A percentile compares a stretch with the other conserved stretches of the same genome.
These are phyloP conservation scores for Chytridium lagenaria DNA, from an alignment of 371 early-diverging fungal species.

Conservation along the genomic window DNA sequence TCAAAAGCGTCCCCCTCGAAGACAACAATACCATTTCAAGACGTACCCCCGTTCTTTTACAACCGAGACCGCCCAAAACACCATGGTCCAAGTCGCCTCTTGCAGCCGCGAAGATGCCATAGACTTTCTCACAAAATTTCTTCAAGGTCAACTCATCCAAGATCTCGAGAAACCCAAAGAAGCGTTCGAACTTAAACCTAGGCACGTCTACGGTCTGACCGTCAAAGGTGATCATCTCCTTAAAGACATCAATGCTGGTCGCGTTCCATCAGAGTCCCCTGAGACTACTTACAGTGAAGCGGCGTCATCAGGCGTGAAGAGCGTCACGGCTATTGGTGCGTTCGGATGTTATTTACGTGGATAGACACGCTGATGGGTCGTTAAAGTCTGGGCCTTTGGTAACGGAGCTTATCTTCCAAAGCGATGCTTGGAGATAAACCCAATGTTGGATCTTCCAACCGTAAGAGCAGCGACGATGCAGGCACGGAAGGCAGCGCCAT, in stretches of 20 bases:
- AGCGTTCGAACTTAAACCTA: slow-evolving; percentile 7
- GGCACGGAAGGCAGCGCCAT: too few relatives aligned
- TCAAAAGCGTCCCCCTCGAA: slow-evolving; percentile 21
- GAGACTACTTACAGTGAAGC: slow-evolving; percentile 13
- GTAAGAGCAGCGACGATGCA: slow-evolving; percentile 10
- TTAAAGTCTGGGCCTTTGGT: not conserved
- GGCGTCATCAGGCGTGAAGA: too few relatives aligned
- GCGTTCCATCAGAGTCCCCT: slow-evolving; percentile 13
- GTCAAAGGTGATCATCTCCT: slow-evolving; percentile 27
- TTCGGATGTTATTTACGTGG: slow-evolving; percentile 32
- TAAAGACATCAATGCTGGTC: slow-evolving; percentile 24
- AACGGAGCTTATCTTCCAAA: slow-evolving; percentile 15
- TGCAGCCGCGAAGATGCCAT: slow-evolving; percentile 25
- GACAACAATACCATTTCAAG: slow-evolving; percentile 36
- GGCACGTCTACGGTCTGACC: slow-evolving; percentile 21
- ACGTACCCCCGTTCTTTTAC: slow-evolving; percentile 29
- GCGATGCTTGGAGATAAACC: slow-evolving; percentile 23
- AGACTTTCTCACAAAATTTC: slow-evolving; percentile 20
- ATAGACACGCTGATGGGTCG: slow-evolving; percentile 15
- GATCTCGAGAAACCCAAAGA: slow-evolving; percentile 24
- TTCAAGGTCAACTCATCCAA: slow-evolving; percentile 22
- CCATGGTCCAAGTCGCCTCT: not conserved
- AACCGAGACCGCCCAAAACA: slow-evolving; percentile 17
- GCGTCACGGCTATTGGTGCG: not conserved
- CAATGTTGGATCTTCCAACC: not conserved